Evolutionary conservation across 2,329 filamentous ascomycete species (phyloP), one percentile per base, ranked within the genome.

Genomic region (Cryphonectria naterciae): DNA sequence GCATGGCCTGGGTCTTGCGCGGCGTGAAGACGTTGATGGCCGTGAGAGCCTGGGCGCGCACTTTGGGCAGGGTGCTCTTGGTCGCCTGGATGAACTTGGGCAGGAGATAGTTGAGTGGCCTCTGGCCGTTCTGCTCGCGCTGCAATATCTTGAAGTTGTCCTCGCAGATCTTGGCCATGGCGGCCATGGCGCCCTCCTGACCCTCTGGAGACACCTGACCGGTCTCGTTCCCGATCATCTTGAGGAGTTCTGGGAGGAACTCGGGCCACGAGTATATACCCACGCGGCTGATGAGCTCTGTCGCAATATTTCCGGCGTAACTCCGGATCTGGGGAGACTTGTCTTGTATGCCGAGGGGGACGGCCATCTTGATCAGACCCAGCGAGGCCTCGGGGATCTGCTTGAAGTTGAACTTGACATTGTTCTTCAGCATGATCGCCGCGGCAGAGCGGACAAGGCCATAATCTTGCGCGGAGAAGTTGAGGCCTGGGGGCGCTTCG

Each of bases 401-500:
- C 79, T 92, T 92, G 85, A 93, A 95, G 58, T 89, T 86, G 64
- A 88, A 83, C 78, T 89, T 92, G 80, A 98, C 88, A 79, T 97
- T 94, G 82, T 98, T 98, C 84, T 98, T 99, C 75, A 99, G 87
- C 89, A 98, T 96, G 78, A 98, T 91, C 69, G 93, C 95, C 37
- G 95, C 95, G 15, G 95, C 93, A 72, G 93, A 93, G 74, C 96
- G 92, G 73, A 97, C 91, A 66, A 93, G 84, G 80, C 92, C 88
- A 83, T 94, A 91, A 79, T 93, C 85, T 74, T 86, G 78, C 75
- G 85, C 77, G 67, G 86, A 87, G 76, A 88, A 87, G 75, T 85
- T 84, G 78, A 93, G 84, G 74, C 85, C 89, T 70, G 85, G 81
- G 63, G 92, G 89, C 66, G 86, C 84, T 74, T 90, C 86, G 70